Evolutionary conservation across 208 protist species (phyloP), one percentile per base, ranked within the genome.

Genomic region (Leishmania turanica): DNA sequence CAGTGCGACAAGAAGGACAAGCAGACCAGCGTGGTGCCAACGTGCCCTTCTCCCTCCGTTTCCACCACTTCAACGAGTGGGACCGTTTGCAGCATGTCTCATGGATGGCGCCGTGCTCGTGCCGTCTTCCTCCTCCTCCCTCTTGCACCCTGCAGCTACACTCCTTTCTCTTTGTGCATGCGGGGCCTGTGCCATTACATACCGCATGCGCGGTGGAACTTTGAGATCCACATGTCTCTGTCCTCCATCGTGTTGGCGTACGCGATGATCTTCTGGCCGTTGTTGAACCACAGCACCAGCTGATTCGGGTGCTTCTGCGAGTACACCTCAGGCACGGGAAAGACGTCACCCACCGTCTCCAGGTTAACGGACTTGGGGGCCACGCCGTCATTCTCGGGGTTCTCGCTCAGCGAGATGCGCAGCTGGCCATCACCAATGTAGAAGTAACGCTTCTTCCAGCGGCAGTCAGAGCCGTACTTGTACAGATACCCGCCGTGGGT

Each of bases 371-470:
- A 93, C 83, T 95, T 95, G 66, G 93, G 91, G 8, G 89, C 83
- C 6, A 93, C 91, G 31, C 86, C 84, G 76, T 97, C 93, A 19
- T 88, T 90, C 66, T 95, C 91, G 31, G 93, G 93, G 56, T 93
- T 88, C 1, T 95, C 93, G 60, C 82, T 93, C 47, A 97, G 70
- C 21, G 93, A 97, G 78, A 97, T 97, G 69, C 88, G 90, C 58
- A 97, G 86, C 75, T 89, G 87, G 34, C 92, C 92, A 68, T 92
- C 88, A 60, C 80, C 79, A 72, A 97, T 93, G 78, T 81, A 82
- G 75, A 97, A 97, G 85, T 93, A 97, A 54, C 93, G 91, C 84
- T 89, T 95, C 87, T 97, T 97, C 92, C 93, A 97, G 78, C 93
- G 92, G 71, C 90, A 86, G 75, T 95, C 93, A 54, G 93, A 97